phyloP scores from a whole-genome alignment of 2,329 filamentous ascomycete species.

The Dendrostoma leiphaemia region DNA sequence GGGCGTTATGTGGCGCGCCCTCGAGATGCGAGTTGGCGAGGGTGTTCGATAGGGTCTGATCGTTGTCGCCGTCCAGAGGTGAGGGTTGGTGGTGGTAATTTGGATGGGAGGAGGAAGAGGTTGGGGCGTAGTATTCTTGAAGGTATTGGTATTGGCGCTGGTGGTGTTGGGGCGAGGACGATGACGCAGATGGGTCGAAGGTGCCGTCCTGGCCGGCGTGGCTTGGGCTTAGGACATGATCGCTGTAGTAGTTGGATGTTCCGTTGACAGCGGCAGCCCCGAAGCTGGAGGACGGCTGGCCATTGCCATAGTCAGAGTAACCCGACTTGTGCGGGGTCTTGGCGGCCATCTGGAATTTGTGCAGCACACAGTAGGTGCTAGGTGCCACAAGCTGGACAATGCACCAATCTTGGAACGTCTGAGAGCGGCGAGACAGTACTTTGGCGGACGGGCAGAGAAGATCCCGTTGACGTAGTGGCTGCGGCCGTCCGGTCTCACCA shows the following conservation, averaged over 20 bases:
- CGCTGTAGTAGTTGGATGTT: not conserved
- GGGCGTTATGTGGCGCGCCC: not conserved
- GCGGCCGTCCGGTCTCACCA: not conserved
- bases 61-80: not conserved
- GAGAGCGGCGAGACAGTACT: not conserved
- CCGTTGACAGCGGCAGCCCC: conserved; percentile 11
- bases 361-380: too few relatives aligned
- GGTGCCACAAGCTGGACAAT: too few relatives aligned
- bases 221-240: conserved; percentile 6
- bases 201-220: not conserved
- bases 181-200: conserved; percentile 13
- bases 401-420: not conserved
- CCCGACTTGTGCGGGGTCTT: conserved; percentile 7
- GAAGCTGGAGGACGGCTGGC: not conserved
- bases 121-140: not conserved
- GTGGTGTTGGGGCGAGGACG: conserved; percentile 1
- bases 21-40: conserved; percentile 19
- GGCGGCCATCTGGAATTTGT: conserved; percentile 11
- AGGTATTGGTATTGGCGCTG: conserved; percentile 4
- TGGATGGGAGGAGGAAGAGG: not conserved
- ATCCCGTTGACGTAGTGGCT: not conserved
- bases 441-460: too few relatives aligned
- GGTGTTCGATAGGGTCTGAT: conserved; percentile 21
- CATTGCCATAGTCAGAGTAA: not conserved
- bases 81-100: not conserved